phyloP scores from a whole-genome alignment of 1,139 yeast genomes.

The Geotrichum citri-aurantii region DNA sequence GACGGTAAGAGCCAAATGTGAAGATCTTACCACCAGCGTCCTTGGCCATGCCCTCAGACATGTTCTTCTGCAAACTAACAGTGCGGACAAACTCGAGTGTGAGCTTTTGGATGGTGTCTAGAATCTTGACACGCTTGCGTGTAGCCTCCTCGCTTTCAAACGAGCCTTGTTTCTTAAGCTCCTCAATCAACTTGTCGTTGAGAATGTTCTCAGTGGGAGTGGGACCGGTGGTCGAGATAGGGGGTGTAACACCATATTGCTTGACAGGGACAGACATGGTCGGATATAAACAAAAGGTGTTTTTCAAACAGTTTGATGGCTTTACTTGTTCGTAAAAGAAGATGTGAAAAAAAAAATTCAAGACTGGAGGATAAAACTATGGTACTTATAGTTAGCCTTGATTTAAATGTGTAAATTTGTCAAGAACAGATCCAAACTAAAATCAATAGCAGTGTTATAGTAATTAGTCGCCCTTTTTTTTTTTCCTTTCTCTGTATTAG shows the following conservation, averaged over 20 bases:
- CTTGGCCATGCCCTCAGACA: slow-evolving; percentile 95
- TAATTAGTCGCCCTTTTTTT: not conserved
- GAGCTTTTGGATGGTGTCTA: slow-evolving; percentile 62
- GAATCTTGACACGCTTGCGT: slow-evolving; percentile 66
- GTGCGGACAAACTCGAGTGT: slow-evolving; percentile 74
- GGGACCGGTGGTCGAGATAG: slow-evolving; percentile 79
- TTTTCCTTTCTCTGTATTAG: too few species aligned
- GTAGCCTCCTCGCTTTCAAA: slow-evolving; percentile 85
- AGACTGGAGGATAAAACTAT: not conserved
- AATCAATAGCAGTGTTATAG: not conserved
- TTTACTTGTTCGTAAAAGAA: not conserved
- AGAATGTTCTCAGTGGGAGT: slow-evolving; percentile 69
- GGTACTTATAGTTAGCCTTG: not conserved
- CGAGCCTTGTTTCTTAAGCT: slow-evolving; percentile 76
- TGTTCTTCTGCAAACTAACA: slow-evolving; percentile 74
- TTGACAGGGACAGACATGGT: slow-evolving; percentile 8
- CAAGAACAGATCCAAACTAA: not conserved
- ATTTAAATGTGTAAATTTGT: not conserved
- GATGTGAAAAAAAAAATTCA: not conserved
- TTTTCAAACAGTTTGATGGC: not conserved
- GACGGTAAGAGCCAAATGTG: slow-evolving; percentile 87
- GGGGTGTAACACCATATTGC: slow-evolving; percentile 72
- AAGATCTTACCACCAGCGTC: slow-evolving; percentile 97
- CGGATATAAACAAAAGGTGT: not conserved
- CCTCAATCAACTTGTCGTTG: slow-evolving; percentile 72